A percentile compares a stretch with the other conserved stretches of the same genome.
phyloP scores from a whole-genome alignment of 176 grass and related monocot genomes.

The Cenchrus fungigraminus region DNA sequence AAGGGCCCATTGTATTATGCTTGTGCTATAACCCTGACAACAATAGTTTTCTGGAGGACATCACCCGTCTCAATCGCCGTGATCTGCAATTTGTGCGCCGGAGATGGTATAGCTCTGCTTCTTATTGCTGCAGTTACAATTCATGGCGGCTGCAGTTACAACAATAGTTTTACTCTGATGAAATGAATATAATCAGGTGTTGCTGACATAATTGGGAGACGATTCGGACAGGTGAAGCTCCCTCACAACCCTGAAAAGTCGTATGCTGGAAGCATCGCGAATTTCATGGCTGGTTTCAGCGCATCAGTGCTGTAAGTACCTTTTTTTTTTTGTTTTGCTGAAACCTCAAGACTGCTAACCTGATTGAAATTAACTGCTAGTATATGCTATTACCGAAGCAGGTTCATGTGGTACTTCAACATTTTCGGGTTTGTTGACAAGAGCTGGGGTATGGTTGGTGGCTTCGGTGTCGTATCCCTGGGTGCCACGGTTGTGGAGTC shows the following conservation, averaged over 20 bases:
- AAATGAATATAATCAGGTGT: constrained; percentile 48
- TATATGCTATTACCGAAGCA: not conserved
- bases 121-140: not conserved
- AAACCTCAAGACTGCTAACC: not conserved
- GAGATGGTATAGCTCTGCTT: constrained; percentile 54
- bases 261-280: constrained; percentile 64
- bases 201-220: constrained; percentile 85
- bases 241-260: constrained; percentile 82
- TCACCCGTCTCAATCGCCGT: constrained; percentile 77
- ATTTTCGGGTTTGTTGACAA: constrained; percentile 66
- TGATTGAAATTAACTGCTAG: not conserved
- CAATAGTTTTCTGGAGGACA: constrained; percentile 74
- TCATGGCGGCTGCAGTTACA: not conserved
- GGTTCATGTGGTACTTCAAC: constrained; percentile 83
- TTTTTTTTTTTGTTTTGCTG: not conserved
- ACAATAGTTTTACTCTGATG: too few species aligned
- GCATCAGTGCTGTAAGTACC: constrained; percentile 65
- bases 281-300: constrained; percentile 63
- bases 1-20: constrained; percentile 85
- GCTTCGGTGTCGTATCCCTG: constrained; percentile 62
- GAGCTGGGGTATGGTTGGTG: constrained; percentile 55
- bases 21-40: constrained; percentile 70
- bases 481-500: constrained; percentile 65
- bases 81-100: constrained; percentile 84
- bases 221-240: constrained; percentile 64